These are phyloP conservation scores for Parasitella parasitica DNA, from an alignment of 371 early-diverging fungal species.

Conservation along the genomic window DNA sequence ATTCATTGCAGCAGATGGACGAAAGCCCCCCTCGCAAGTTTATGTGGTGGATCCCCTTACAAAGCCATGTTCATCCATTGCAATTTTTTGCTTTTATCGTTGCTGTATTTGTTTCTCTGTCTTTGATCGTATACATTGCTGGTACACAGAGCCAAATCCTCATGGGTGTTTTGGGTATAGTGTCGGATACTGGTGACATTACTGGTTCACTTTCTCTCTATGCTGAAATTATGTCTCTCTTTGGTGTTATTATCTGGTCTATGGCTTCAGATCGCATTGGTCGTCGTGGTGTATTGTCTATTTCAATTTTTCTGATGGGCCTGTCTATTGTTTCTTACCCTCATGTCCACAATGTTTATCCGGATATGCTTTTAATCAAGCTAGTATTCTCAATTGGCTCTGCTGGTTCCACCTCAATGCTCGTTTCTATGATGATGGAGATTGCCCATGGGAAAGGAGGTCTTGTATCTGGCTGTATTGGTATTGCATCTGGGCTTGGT, in stretches of 20 bases:
- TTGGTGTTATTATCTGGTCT: constrained; percentile 40
- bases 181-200: constrained; percentile 28
- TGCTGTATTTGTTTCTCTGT: constrained; percentile 29
- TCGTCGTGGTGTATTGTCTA: constrained; percentile 21
- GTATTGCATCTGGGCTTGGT: constrained; percentile 55
- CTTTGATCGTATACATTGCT: constrained; percentile 37
- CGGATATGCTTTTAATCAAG: constrained; percentile 51
- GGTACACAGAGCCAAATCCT: constrained; percentile 35
- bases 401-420: constrained; percentile 70
- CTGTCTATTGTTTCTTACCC: constrained; percentile 49
- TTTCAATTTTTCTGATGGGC: constrained; percentile 49
- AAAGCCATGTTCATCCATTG: constrained; percentile 31
- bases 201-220: constrained; percentile 54
- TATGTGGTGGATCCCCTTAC: constrained; percentile 40
- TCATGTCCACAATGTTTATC: constrained; percentile 50
- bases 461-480: constrained; percentile 51
- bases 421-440: constrained; percentile 60
- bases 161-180: constrained; percentile 11
- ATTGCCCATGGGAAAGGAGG: constrained; percentile 51
- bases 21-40: constrained; percentile 30
- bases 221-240: constrained; percentile 56
- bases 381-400: constrained; percentile 68
- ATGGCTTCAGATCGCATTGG: constrained; percentile 23
- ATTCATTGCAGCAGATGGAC: not conserved
- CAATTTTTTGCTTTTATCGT: constrained; percentile 36